These are phyloP conservation scores for Colletotrichum sansevieriae DNA, from an alignment of 2,329 filamentous ascomycete species.

Conservation along the genomic window DNA sequence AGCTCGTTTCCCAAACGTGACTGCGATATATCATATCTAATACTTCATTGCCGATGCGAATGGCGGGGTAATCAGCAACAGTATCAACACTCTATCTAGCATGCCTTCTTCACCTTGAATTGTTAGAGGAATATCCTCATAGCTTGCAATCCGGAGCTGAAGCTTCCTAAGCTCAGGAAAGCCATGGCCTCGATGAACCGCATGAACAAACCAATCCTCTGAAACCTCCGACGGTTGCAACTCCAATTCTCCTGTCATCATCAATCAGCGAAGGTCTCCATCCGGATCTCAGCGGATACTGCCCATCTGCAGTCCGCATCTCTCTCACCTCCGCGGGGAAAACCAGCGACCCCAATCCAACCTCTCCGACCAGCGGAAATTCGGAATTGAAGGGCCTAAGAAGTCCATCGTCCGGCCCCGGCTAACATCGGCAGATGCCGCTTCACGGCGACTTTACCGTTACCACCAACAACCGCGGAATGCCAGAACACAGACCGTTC, in stretches of 20 bases:
- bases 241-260: neutral
- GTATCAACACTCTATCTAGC: neutral
- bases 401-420: constrained; percentile 14
- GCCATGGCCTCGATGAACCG: neutral
- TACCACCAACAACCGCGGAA: constrained; percentile 31
- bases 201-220: neutral
- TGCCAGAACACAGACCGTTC: constrained; percentile 10
- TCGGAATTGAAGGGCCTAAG: constrained; percentile 33
- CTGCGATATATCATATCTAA: no score
- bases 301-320: neutral
- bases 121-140: neutral
- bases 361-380: constrained; percentile 18
- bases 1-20: neutral
- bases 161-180: constrained; percentile 4
- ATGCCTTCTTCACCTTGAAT: accelerated
- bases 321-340: neutral
- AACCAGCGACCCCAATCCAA: neutral
- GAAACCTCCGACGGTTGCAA: constrained; percentile 1
- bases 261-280: constrained; percentile 6
- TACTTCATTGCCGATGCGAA: neutral
- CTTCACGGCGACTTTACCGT: constrained; percentile 29
- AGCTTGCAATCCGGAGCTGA: neutral
- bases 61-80: constrained; percentile 7
- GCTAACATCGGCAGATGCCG: constrained; percentile 42
- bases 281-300: constrained; percentile 8